Conservation (phyloP, 2,329 filamentous ascomycete species). For the Thelonectria rubi region DNA sequence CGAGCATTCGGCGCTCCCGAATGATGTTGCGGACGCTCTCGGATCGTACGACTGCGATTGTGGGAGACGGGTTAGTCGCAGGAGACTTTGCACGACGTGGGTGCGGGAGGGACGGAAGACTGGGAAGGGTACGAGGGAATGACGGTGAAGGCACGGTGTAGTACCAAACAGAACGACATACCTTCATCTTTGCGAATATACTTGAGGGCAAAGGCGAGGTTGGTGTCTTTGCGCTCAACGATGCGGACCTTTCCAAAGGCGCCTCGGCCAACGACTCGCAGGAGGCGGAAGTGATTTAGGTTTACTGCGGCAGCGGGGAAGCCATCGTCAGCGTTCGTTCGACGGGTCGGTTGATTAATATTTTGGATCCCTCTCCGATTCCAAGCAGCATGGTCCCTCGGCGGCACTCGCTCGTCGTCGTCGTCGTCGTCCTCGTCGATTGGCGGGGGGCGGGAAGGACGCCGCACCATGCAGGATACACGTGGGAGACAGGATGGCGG, state of each 20-base stretch:
- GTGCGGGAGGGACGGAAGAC: constrained; percentile 2
- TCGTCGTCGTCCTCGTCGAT: constrained; percentile 17
- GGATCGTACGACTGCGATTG: constrained; percentile 82
- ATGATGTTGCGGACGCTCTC: constrained; percentile 99
- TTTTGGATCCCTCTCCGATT: background rate
- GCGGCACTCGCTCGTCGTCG: background rate
- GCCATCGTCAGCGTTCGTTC: constrained; percentile 19
- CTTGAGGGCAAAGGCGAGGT: constrained; percentile 93
- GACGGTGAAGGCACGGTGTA: constrained; percentile 6
- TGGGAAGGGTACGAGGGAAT: background rate
- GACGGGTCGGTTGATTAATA: background rate
- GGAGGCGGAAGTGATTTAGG: constrained; percentile 94
- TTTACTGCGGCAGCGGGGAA: constrained; percentile 69
- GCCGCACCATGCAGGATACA: constrained; percentile 37
- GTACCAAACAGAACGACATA: constrained; percentile 50
- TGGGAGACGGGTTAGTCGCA: constrained; percentile 39
- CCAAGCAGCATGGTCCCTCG: background rate
- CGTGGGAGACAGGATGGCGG: constrained; percentile 36
- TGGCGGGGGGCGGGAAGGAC: constrained; percentile 29
- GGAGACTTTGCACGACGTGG: constrained; percentile 16
- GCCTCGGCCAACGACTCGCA: constrained; percentile 95
- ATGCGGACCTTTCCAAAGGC: constrained; percentile 99
- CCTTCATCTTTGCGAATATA: constrained; percentile 99
- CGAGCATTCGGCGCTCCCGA: constrained; percentile 95
- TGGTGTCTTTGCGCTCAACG: constrained; percentile 96